Base-by-base conservation (phyloP, 2,329 filamentous ascomycete species). In the Cercospora berteroae region DNA sequence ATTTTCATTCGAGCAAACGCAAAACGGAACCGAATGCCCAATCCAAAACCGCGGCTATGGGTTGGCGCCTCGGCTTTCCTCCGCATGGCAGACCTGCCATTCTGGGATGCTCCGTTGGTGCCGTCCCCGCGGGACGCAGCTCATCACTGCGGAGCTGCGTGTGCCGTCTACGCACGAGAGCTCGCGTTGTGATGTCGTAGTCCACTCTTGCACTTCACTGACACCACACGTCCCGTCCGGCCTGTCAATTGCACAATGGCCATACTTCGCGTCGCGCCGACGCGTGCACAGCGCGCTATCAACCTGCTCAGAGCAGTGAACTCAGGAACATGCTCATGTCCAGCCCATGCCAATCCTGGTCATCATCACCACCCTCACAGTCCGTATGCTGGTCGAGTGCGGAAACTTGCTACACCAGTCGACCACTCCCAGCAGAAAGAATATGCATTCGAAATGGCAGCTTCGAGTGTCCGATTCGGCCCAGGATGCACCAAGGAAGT, bases 391-490 rank as follows among this genome's bases (percentile, higher is more conserved):
- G 76, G 76, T 23, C 84, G 48, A 81, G 87, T 48, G 83, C 86
- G 76, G 9, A 71, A 67, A 68, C 81, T 94, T 67, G 93, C 92
- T n/a, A 94, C 92, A 0, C 92, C 94, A 0, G 82, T 90, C 29
- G 89, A 93, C 74, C 81, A 85, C 8, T 85, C 87, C 2, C 86
- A 88, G 71, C 87, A 93, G 76, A 97, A 96, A 79, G 95, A 99
- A 79, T 99, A 99, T 81, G 95, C 95, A 13, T 99, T 99, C 77
- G 95, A 99, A 80, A 96, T 99, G 94, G 95, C 95, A 0, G 93
- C 95, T 1, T 96, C 92, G 1, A 92, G 90, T 29, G 97, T 99
- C 76, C 89, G 95, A 12, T 99, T 98, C 75, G 95, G 95, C 0
- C 92, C 93, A 0, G 95, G 95, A 5, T 91, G 90, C 65, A 99